A percentile compares a stretch with the other conserved stretches of the same genome.
Conservation (phyloP, 78 protist species). For the Planoprotostelium fungivorum region DNA sequence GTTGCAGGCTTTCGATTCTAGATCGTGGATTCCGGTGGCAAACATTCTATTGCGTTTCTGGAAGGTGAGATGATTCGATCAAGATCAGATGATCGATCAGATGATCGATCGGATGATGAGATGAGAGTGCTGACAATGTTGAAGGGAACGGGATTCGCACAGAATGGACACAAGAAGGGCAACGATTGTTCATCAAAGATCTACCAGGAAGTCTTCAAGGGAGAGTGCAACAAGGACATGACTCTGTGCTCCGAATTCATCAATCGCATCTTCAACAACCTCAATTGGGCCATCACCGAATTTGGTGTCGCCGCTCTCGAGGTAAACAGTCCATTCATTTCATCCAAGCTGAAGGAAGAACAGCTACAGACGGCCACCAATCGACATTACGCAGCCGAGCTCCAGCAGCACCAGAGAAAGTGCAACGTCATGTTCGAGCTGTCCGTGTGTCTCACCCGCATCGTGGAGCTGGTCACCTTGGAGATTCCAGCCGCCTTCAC, state of each 20-base stretch:
- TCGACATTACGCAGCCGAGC: neutral
- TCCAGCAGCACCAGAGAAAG: neutral
- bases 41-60: neutral
- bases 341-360: neutral
- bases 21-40: neutral
- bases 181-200: neutral
- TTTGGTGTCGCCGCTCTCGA: neutral
- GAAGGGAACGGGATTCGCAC: neutral
- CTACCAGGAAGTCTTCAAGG: neutral
- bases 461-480: neutral
- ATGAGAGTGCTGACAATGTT: neutral
- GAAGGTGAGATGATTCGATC: neutral
- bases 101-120: neutral
- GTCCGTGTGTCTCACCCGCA: neutral
- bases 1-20: neutral
- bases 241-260: neutral
- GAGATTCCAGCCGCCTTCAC: neutral
- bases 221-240: neutral
- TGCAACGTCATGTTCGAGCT: neutral
- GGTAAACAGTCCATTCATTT: neutral
- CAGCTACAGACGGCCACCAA: neutral
- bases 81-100: neutral
- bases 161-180: neutral
- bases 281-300: constrained; percentile 4
- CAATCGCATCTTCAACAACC: neutral